These are phyloP conservation scores for Draba incana DNA, from an alignment of 345 rosid genomes.

Conservation along the genomic window DNA sequence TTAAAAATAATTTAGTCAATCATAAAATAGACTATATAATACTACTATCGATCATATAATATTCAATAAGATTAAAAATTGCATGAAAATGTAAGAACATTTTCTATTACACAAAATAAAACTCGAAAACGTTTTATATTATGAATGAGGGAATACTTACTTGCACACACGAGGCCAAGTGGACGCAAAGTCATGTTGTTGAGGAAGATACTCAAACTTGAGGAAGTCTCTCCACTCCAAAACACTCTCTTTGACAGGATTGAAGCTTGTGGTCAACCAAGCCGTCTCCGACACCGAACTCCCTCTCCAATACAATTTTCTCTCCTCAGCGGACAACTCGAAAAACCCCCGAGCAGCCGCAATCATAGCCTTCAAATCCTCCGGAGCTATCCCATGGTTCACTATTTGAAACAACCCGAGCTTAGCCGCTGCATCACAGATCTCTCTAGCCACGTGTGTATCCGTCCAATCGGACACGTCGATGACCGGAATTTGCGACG, in stretches of 20 bases:
- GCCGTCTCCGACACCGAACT: slow-evolving; percentile 41
- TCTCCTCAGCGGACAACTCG: slow-evolving; percentile 44
- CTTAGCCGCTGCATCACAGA: slow-evolving; percentile 36
- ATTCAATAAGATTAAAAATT: too few species aligned
- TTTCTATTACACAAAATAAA: too few species aligned
- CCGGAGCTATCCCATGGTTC: slow-evolving; percentile 35
- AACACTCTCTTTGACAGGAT: slow-evolving; percentile 35
- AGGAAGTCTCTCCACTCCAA: slow-evolving; percentile 58
- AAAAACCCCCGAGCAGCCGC: slow-evolving; percentile 48
- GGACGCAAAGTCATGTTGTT: slow-evolving; percentile 20
- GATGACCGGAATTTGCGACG: slow-evolving; percentile 35
- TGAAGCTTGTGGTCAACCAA: slow-evolving; percentile 43
- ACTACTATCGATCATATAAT: too few species aligned
- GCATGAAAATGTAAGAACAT: too few species aligned
- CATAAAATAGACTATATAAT: too few species aligned
- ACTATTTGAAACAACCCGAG: slow-evolving; percentile 45
- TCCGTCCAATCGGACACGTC: slow-evolving; percentile 41
- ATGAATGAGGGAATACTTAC: slow-evolving; percentile 16
- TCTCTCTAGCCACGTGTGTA: slow-evolving; percentile 22
- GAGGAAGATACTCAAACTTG: slow-evolving; percentile 44
- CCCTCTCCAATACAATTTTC: slow-evolving; percentile 45
- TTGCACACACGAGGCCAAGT: slow-evolving; percentile 42
- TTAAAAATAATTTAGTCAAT: too few species aligned
- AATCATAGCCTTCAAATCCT: slow-evolving; percentile 37
- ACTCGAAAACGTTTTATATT: too few species aligned